Evolutionary conservation across 257 asterid genomes (phyloP), one percentile per base, ranked within the genome.

Genomic region (Lycium barbarum): DNA sequence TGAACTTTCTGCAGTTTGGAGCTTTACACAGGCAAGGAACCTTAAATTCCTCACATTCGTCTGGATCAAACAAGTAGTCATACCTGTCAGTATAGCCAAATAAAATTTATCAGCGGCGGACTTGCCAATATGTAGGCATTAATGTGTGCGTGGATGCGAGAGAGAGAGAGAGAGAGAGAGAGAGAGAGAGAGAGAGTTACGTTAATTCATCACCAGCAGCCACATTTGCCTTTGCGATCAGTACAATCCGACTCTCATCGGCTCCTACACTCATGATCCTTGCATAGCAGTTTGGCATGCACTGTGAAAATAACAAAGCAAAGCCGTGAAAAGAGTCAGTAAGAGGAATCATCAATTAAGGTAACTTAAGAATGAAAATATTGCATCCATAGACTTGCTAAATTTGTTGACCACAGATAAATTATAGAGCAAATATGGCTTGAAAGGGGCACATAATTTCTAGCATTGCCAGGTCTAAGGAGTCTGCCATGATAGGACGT

Each of bases 251-350:
- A 93, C 98, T 94, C 91, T 97, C 98, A 51, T 95, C 99, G 68
- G 89, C 92, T 22, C 98, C 99, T 38, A 95, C 99, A 70, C 98
- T 95, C 99, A 95, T 94, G 85, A 97, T 97, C 92, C 99, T 93
- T 12, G 99, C 99, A 73, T 97, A 97, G 91, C 99, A 97, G 89
- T 95, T 97, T 76, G 98, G 99, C 99, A 93, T 93, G 90, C 99
- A 97, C 99, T 97, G 93, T 47, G 63, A 54, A 51, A 53, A 78
- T 78, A 78, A 78, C 66, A 78, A 78, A 78, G 65, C 49, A 74
- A 49, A 47, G 14, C 11, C 13, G 3, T n/a, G 4, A 12, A 47
- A 74, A 49, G 45, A 26, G 9, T 65, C 72, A 12, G 18, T 65
- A 11, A 13, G 22, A 49, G 81, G 79, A 15, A 74, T 14, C 81